Evolutionary conservation across 805 yeast genomes (phyloP).

Genomic region (Lipomyces orientalis): DNA sequence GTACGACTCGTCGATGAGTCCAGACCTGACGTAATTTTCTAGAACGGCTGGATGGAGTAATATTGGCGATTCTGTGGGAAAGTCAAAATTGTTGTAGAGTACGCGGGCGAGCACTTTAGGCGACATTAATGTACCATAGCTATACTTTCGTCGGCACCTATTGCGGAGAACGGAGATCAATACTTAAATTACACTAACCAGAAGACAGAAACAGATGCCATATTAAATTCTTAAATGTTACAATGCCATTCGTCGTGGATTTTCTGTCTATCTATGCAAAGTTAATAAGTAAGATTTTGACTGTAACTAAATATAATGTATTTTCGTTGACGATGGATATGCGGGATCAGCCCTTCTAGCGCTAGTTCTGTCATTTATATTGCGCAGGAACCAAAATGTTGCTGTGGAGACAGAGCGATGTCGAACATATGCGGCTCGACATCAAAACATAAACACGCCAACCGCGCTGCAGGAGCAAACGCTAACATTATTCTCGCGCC

Average conservation of each 20-base stretch:
- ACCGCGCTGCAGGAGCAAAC: not conserved
- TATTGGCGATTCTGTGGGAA: slow-evolving; percentile 20
- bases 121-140: slow-evolving; percentile 42
- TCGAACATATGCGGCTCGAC: not conserved
- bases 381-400: not conserved
- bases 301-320: not conserved
- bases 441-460: not conserved
- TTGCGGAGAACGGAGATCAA: not conserved
- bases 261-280: not conserved
- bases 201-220: slow-evolving; percentile 20
- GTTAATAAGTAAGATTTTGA: not conserved
- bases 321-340: too few species aligned
- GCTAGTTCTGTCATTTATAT: too few species aligned
- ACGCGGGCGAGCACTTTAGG: slow-evolving; percentile 39
- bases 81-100: slow-evolving; percentile 25
- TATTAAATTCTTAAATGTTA: not conserved
- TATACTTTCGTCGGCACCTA: slow-evolving; percentile 3
- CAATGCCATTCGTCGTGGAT: not conserved
- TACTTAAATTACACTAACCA: slow-evolving; percentile 15
- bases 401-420: not conserved
- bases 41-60: slow-evolving; percentile 24
- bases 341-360: too few species aligned
- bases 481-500: not conserved
- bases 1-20: slow-evolving; percentile 34
- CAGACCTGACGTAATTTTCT: slow-evolving; percentile 20